A percentile compares a stretch with the other conserved stretches of the same genome.
Evolutionary conservation across 179 eudicot genomes (phyloP).

Genomic region (Beta macrorhiza): DNA sequence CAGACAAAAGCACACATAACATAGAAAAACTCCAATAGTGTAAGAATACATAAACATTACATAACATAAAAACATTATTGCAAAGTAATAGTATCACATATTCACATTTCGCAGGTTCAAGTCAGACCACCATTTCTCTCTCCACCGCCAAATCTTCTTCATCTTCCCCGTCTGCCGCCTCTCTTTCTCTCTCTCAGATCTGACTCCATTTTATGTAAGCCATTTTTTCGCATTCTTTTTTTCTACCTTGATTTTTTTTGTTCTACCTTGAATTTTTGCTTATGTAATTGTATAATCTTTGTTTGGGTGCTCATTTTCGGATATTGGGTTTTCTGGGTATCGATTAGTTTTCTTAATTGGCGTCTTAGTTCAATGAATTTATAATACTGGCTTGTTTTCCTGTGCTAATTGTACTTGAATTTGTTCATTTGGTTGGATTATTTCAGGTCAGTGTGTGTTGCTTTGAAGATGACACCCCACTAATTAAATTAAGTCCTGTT

Average conservation of each 20-base stretch:
- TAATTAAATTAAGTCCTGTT: background rate
- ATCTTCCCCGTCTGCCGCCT: background rate
- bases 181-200: slow-evolving; percentile 27
- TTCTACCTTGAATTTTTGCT: background rate
- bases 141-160: slow-evolving; percentile 10
- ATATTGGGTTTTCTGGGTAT: slow-evolving; percentile 29
- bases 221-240: background rate
- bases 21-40: background rate
- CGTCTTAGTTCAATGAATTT: background rate
- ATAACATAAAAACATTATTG: background rate
- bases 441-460: background rate
- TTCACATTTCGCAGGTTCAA: background rate
- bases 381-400: slow-evolving; percentile 5
- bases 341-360: slow-evolving; percentile 19
- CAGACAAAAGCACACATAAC: background rate
- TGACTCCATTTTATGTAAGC: slow-evolving; percentile 28
- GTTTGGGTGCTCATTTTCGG: background rate
- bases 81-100: background rate
- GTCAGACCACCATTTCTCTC: slow-evolving; percentile 5
- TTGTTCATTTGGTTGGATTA: background rate
- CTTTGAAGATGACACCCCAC: background rate
- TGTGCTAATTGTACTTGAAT: background rate
- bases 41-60: no score
- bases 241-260: background rate
- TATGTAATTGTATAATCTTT: background rate